Evolutionary conservation across 768 basidiomycete species (phyloP), one percentile per base, ranked within the genome.

Genomic region (Suillus sp.): DNA sequence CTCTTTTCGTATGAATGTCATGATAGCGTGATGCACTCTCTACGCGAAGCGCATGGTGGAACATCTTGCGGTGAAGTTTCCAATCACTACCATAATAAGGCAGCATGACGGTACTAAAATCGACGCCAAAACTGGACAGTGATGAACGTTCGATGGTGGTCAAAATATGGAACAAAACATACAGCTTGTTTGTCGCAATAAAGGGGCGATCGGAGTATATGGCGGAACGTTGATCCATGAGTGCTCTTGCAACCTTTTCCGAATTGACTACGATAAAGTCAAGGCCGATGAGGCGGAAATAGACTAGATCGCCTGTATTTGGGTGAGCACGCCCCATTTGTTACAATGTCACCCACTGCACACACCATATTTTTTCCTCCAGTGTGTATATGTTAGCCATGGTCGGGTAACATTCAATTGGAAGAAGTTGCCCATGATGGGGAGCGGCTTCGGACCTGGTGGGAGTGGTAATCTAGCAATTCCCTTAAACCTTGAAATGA

Each of bases 321-420:
- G 16, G 6, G 32, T 67, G 30, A 67, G 50, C 9, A 63, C 25
- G 42, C 34, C 30, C 27, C 13, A 30, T 22, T 16, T 4, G 7
- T 50, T 35, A 45, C 4, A 34, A 20, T 13, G 25, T 3, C n/a
- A 35, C 4, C 40, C 14, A 13, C n/a, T n/a, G 47, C 66, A 42
- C 66, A 42, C 40, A 69, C 76, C 77, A 59, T 77, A 78, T 60
- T 59, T 66, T 62, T 70, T 67, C 64, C 67, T 69, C 77, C 77
- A 77, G n/a, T 69, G 61, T 14, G 77, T 67, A 61, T 76, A 77
- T 22, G 74, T 71, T 32, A 77, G 48, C 76, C 76, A 78, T 5
- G 77, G 73, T n/a, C 69, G 62, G 13, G 70, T 35, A 1, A 65
- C 62, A 45, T 76, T 71, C 40, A 77, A 35, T 48, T 72, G 69